These are phyloP conservation scores for Fraxinus anomala DNA, from an alignment of 257 asterid species.

Conservation along the genomic window DNA sequence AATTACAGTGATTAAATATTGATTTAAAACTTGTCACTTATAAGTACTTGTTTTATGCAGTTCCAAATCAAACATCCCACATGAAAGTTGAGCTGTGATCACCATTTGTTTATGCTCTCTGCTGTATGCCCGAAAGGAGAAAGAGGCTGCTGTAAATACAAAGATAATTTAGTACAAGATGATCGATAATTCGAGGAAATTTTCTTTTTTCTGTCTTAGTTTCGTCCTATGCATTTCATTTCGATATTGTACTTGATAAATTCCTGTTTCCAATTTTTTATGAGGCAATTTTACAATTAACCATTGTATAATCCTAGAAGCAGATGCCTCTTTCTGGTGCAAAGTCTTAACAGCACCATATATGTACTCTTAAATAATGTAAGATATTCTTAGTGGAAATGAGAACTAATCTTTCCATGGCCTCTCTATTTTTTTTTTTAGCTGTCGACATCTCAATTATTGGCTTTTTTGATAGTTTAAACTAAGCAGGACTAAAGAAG, in stretches of 20 bases:
- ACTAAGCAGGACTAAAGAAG: neutral
- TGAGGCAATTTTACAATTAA: slow-evolving; percentile 24
- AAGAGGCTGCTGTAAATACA: slow-evolving; percentile 53
- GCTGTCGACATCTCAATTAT: neutral
- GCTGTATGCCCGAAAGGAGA: slow-evolving; percentile 26
- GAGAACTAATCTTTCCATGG: neutral
- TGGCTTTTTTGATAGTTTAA: neutral
- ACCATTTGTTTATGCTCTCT: slow-evolving; percentile 21
- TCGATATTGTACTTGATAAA: slow-evolving; percentile 34
- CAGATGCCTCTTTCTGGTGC: slow-evolving; percentile 29
- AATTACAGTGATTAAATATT: neutral
- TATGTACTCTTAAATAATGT: slow-evolving; percentile 15
- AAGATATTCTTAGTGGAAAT: too few relatives aligned
- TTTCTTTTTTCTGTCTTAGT: neutral
- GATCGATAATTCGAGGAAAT: slow-evolving; percentile 24
- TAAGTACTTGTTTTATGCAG: slow-evolving; percentile 42
- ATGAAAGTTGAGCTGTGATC: slow-evolving; percentile 69
- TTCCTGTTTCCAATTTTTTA: slow-evolving; percentile 26
- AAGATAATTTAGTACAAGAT: slow-evolving; percentile 37
- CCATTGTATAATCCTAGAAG: slow-evolving; percentile 29
- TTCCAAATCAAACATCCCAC: slow-evolving; percentile 44
- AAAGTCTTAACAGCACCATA: slow-evolving; percentile 22
- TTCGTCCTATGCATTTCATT: neutral
- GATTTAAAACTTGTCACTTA: slow-evolving; percentile 1
- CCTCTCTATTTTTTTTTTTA: neutral